Percentiles rank a stretch among this genome's conserved stretches.
Evolutionary conservation across 139 green algal genomes (phyloP).

Genomic region (Chlamydomonas incerta): DNA sequence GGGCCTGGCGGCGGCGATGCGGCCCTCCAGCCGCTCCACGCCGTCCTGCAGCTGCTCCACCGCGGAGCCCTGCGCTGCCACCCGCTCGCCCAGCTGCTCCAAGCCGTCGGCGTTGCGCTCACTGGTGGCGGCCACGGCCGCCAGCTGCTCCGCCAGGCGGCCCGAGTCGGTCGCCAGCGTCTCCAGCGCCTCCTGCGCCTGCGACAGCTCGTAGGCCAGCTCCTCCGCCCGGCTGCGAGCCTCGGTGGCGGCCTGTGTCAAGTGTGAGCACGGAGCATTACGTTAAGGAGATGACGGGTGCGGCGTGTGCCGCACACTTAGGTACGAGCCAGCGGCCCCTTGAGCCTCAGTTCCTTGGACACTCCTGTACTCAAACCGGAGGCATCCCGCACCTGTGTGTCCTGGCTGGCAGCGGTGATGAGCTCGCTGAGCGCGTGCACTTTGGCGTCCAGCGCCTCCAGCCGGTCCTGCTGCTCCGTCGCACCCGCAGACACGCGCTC

Average conservation of each 20-base stretch:
- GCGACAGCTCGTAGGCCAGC: slow-evolving; percentile 28
- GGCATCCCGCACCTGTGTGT: slow-evolving; percentile 4
- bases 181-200: slow-evolving; percentile 30
- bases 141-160: slow-evolving; percentile 34
- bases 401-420: slow-evolving; percentile 26
- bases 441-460: slow-evolving; percentile 28
- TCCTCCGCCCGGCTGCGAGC: slow-evolving; percentile 21
- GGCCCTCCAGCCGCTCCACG: not conserved
- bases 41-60: not conserved
- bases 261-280: too few species aligned
- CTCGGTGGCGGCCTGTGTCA: slow-evolving; percentile 1
- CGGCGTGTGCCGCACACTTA: too few species aligned
- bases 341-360: too few species aligned
- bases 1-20: not conserved
- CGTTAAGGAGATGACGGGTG: too few species aligned
- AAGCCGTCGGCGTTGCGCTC: not conserved
- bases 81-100: not conserved
- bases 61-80: not conserved
- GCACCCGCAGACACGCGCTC: not conserved
- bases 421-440: slow-evolving; percentile 39
- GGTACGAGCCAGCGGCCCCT: too few species aligned
- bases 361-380: too few species aligned
- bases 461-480: slow-evolving; percentile 3
- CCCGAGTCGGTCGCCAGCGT: slow-evolving; percentile 6
- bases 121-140: not conserved